Conservation (phyloP, 129 eudicot species). For the Centaurea solstitialis region DNA sequence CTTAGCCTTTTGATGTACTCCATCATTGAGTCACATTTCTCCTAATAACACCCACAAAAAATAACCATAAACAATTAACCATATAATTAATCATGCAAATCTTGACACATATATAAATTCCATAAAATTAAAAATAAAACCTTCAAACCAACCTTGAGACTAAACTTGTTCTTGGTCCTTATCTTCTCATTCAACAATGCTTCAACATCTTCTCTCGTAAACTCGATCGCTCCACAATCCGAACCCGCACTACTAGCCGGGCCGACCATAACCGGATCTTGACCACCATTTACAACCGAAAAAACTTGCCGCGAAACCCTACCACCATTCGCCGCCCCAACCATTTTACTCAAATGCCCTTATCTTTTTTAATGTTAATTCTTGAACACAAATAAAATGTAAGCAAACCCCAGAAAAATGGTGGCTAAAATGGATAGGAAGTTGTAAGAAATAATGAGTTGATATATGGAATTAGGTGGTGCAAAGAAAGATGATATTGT, state of each 20-base stretch:
- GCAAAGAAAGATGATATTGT: constrained; percentile 20
- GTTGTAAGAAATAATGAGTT: constrained; percentile 2
- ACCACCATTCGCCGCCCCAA: constrained; percentile 54
- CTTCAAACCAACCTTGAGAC: constrained; percentile 61
- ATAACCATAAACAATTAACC: not conserved
- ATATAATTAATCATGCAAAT: not conserved
- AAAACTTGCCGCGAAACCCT: constrained; percentile 51
- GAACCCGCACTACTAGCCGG: constrained; percentile 63
- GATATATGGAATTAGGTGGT: constrained; percentile 44
- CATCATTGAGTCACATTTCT: constrained; percentile 74
- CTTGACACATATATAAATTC: not conserved
- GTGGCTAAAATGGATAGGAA: constrained; percentile 10
- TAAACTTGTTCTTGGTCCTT: constrained; percentile 70
- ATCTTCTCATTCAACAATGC: constrained; percentile 82
- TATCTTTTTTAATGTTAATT: constrained; percentile 30
- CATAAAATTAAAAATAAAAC: not conserved
- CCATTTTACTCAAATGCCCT: constrained; percentile 38
- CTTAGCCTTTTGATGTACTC: constrained; percentile 73
- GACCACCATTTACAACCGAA: constrained; percentile 80
- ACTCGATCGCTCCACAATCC: constrained; percentile 62
- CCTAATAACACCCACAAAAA: constrained; percentile 45
- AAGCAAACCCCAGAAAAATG: not conserved
- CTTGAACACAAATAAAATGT: constrained; percentile 21
- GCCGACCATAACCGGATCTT: constrained; percentile 54
- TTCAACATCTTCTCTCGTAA: constrained; percentile 80